phyloP scores from a whole-genome alignment of 345 rosid genomes.

The Microthlaspi erraticum region DNA sequence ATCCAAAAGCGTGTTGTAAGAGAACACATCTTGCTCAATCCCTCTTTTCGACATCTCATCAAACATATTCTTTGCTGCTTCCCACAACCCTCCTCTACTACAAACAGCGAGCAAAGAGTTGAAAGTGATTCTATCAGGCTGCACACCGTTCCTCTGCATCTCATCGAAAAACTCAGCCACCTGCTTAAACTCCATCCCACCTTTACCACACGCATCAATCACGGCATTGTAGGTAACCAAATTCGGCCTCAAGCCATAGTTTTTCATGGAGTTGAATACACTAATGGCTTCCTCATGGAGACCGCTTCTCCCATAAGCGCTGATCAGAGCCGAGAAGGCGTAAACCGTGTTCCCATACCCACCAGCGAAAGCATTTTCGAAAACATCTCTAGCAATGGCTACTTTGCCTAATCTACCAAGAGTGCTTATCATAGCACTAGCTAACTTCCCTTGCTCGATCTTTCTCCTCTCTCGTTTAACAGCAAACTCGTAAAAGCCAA shows the following conservation, averaged over 20 bases:
- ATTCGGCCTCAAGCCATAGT: conserved; percentile 76
- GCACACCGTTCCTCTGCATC: conserved; percentile 77
- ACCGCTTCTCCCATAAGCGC: conserved; percentile 90
- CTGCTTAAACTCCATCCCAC: conserved; percentile 75
- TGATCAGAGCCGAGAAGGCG: conserved; percentile 83
- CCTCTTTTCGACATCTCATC: conserved; percentile 83
- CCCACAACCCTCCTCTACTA: conserved; percentile 88
- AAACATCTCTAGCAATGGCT: conserved; percentile 64
- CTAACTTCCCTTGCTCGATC: conserved; percentile 85
- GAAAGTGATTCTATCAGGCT: conserved; percentile 85
- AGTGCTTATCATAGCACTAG: conserved; percentile 78
- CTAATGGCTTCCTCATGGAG: conserved; percentile 65
- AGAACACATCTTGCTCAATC: conserved; percentile 76
- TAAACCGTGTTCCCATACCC: conserved; percentile 92
- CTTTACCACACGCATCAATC: conserved; percentile 92
- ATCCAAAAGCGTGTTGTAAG: conserved; percentile 85
- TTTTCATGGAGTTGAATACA: conserved; percentile 73
- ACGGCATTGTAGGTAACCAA: conserved; percentile 91
- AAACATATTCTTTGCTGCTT: conserved; percentile 75
- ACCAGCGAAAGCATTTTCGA: conserved; percentile 66
- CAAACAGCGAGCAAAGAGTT: conserved; percentile 90
- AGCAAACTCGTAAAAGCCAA: conserved; percentile 71
- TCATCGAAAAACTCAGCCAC: conserved; percentile 74
- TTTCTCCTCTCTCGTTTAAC: conserved; percentile 66
- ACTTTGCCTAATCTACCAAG: conserved; percentile 91